Percentiles rank a stretch among this genome's conserved stretches.
These are phyloP conservation scores for Eucalyptus marginata DNA, from an alignment of 345 rosid genomes.

Conservation along the genomic window DNA sequence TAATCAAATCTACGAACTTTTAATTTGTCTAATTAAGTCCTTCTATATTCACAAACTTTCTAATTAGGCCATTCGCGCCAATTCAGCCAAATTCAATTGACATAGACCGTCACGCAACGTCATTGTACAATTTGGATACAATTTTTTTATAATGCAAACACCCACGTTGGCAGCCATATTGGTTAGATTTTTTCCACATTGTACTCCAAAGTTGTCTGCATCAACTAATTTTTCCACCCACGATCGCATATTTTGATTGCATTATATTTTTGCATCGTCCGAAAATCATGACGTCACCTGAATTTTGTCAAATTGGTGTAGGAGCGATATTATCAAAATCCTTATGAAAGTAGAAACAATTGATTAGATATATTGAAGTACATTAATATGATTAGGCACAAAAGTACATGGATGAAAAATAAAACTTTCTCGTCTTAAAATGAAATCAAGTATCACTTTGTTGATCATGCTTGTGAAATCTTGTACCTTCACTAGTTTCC, in stretches of 20 bases:
- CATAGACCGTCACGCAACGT: fast-evolving
- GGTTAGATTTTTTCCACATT: not conserved
- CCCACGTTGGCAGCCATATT: not conserved
- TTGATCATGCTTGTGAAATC: not conserved
- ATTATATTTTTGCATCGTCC: not conserved
- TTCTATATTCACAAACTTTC: not conserved
- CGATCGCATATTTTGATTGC: fast-evolving
- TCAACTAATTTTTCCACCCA: not conserved
- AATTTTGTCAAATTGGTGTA: not conserved
- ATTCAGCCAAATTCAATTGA: not conserved
- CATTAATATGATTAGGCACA: no score
- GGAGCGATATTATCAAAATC: not conserved
- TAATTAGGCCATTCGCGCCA: not conserved
- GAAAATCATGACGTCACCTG: fast-evolving
- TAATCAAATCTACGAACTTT: not conserved
- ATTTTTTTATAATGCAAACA: not conserved
- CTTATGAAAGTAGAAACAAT: not conserved
- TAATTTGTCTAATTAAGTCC: not conserved
- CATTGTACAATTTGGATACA: not conserved
- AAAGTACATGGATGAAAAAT: not conserved
- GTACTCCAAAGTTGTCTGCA: not conserved
- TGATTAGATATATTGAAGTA: not conserved
- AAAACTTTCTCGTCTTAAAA: not conserved
- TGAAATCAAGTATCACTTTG: not conserved
- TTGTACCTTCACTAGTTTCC: not conserved